Evolutionary conservation across 2,329 filamentous ascomycete species (phyloP), one percentile per base, ranked within the genome.

Genomic region (Geosmithia putterillii): DNA sequence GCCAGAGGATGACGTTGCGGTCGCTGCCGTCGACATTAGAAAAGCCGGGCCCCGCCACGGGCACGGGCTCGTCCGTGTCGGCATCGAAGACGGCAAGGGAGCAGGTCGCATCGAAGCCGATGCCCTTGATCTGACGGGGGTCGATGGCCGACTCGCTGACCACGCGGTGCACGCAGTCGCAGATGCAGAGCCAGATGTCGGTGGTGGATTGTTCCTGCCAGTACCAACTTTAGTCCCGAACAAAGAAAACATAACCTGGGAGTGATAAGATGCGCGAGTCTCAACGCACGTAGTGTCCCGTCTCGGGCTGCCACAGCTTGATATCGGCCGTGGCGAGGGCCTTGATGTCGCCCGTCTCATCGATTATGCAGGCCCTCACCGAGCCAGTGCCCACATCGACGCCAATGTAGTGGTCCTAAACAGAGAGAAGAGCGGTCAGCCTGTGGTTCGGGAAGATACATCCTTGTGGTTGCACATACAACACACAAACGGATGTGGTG

Each of bases 71-170:
- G 60, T 95, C 84, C 4, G 86, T 94, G 53, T 95, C 87, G 57
- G 85, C 71, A 44, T 81, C 75, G 65, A 98, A 95, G 52, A 96
- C 89, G 25, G 89, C 78, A 22, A 98, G 77, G 17, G 92, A 98
- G 71, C 92, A 98, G n/a, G 92, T 98, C 19, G 92, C 92, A 61
- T 98, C 92, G 62, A 98, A 96, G 43, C 92, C 92, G 55, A 98
- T 87, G 46, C 92, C 92, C 52, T 83, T 83, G 54, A 98, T 83
- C 32, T 76, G 80, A 48, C 67, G 69, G 4, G 81, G 75, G 54
- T 90, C 80, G 52, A 94, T 81, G 52, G 81, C 81, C 51, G 90
- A 84, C 61, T 95, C 83, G 57, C 74, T 75, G 54, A 96, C 75
- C 38, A 89, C 87, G 42, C 81, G 76, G 55, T 88, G 83, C 34